Base-by-base conservation (phyloP, 1,284 basidiomycete species). In the Ustilago trichophora region DNA sequence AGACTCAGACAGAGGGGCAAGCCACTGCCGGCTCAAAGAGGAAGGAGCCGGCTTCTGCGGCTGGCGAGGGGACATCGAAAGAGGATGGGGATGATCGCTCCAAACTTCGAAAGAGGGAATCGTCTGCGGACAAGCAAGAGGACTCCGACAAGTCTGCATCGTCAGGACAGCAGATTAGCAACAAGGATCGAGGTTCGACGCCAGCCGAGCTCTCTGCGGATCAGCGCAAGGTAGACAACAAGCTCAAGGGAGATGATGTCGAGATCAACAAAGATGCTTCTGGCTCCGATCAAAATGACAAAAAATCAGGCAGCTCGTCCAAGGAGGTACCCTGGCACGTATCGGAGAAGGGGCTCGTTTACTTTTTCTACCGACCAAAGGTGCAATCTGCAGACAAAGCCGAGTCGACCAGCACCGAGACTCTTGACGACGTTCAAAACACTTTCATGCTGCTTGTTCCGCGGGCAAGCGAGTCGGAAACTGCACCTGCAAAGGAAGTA, bases 311-410 rank as follows among this genome's bases (percentile, higher is more conserved):
- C 4, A 24, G 24, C 6, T 29, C n/a, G n/a, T n/a, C 26, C 22
- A 29, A 43, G 3, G 62, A 65, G 22, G 44, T 65, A 9, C 51
- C 54, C 11, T 68, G 65, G 65, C 59, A 68, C 16, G 50, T 68
- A 4, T 37, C 50, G 0, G 65, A 63, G 27, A 68, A 63, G 16
- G 65, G 65, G 12, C 19, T 63, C 34, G 45, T 75, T 36, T 73
- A 66, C 44, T 75, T 66, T 42, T 71, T 73, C 59, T 75, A 75
- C 25, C 56, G 73, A 15, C 73, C 73, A 35, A 75, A 73, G 45
- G 73, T 75, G 3, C 32, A 41, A 11, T 35, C 62, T 13, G 67
- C 57, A 11, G 51, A 70, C 38, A 48, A 57, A n/a, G 70, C 63
- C 25, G 62, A 70, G 15, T 40, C 34, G 15, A 51, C 35, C 22